Conservation (phyloP, 495 filamentous ascomycete genomes). For the Aspergillus wentii region DNA sequence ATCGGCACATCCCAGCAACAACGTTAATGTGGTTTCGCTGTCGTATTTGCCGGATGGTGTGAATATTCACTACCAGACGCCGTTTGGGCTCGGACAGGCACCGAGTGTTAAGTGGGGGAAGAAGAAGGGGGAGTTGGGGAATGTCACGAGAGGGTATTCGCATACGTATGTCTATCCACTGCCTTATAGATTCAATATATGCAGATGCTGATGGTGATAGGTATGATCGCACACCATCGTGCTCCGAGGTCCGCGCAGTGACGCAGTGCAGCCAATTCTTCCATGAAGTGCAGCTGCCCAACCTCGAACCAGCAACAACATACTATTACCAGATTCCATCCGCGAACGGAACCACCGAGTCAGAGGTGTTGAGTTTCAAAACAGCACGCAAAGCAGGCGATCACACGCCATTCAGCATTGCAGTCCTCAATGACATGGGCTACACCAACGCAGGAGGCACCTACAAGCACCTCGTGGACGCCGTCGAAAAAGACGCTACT, state of each 20-base stretch:
- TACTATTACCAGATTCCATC: slow-evolving; percentile 56
- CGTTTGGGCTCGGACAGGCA: slow-evolving; percentile 39
- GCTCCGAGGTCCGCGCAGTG: slow-evolving; percentile 35
- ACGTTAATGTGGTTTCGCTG: slow-evolving; percentile 49
- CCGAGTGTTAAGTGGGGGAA: slow-evolving; percentile 41
- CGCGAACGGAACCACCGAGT: slow-evolving; percentile 44
- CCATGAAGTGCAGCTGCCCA: slow-evolving; percentile 38
- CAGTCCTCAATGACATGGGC: slow-evolving; percentile 50
- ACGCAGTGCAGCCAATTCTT: slow-evolving; percentile 50
- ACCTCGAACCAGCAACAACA: slow-evolving; percentile 38
- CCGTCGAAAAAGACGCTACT: slow-evolving; percentile 52
- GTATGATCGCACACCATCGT: slow-evolving; percentile 48
- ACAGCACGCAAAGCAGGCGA: slow-evolving; percentile 49
- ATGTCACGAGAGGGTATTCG: slow-evolving; percentile 25
- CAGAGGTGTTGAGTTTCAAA: slow-evolving; percentile 49
- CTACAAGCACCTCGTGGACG: slow-evolving; percentile 50
- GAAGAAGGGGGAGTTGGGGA: slow-evolving; percentile 18
- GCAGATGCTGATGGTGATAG: too few species aligned
- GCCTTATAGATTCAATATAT: background rate
- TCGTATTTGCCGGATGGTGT: slow-evolving; percentile 46
- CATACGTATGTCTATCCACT: slow-evolving; percentile 23
- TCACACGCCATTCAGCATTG: slow-evolving; percentile 38
- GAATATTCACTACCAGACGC: slow-evolving; percentile 51
- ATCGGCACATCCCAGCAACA: slow-evolving; percentile 38
- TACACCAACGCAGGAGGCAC: slow-evolving; percentile 56